Evolutionary conservation across 371 early-diverging fungal genomes (phyloP), one percentile per base, ranked within the genome.

Genomic region (Syncephalastrum monosporum): DNA sequence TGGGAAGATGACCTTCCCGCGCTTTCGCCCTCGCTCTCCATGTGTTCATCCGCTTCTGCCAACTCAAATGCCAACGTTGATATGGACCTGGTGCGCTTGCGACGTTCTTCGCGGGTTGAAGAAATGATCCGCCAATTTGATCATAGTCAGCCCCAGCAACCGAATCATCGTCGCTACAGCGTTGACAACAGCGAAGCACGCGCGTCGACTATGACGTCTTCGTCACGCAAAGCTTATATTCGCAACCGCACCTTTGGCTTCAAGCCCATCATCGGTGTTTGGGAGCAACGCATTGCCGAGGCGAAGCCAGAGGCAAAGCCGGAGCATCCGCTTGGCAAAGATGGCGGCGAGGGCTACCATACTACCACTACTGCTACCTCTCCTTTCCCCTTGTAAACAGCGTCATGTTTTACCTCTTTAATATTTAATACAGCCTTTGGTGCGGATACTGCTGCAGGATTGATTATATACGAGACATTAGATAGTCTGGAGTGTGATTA

Each of bases 101-200:
- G 60, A 15, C 49, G 60, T 10, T 43, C 54, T 13, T 60, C 60
- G 13, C 60, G 55, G 29, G 60, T 60, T 13, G 60, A 60, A 24
- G 60, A 60, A 25, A 60, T 60, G 60, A 45, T 60, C 2, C 55
- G 49, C 24, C 54, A 60, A 17, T 60, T 60, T 12, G 60, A 60
- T 27, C 47, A 47, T n/a, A 27, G 7, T 6, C 15, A n/a, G 14
- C 17, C 17, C 21, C 16, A 47, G 7, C 50, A 42, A 1, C 42
- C 19, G 15, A 14, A 6, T 56, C 47, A 48, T 16, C 55, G 60
- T 14, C 60, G 60, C 1, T 55, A 60, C 23, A 55, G 55, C 42
- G 48, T 60, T 16, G 55, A 17, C 10, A 33, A 33, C 38, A 33
- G 38, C 10, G 38, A 15, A 38, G 57, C 50, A 24, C 51, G 33